Conservation (phyloP, 2,329 filamentous ascomycete species). For the Ramularia endophylla region DNA sequence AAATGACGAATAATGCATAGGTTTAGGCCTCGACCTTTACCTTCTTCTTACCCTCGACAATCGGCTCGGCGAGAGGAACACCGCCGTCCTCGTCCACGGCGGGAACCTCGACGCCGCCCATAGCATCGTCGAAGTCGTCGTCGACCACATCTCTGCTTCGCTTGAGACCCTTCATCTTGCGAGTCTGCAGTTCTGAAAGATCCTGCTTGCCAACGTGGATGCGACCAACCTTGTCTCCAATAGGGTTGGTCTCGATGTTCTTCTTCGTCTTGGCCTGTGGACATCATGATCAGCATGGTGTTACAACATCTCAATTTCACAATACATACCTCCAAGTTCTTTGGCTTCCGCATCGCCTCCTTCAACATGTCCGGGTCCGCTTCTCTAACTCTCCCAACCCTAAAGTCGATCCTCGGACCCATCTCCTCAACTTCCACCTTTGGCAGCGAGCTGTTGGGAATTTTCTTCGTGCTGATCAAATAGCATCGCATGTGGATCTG, state of each 20-base stretch:
- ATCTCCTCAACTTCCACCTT: conserved; percentile 93
- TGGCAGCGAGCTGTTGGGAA: conserved; percentile 71
- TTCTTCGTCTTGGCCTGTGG: conserved; percentile 68
- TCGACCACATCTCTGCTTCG: conserved; percentile 60
- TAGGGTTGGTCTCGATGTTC: conserved; percentile 84
- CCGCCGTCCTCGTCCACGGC: conserved; percentile 14
- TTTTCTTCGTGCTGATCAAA: conserved; percentile 77
- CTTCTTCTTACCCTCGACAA: conserved; percentile 18
- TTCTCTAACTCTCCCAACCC: conserved; percentile 72
- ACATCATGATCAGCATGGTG: conserved; percentile 20
- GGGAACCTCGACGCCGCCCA: conserved; percentile 6
- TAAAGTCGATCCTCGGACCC: conserved; percentile 88
- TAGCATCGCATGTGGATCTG: conserved; percentile 68
- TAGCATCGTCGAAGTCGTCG: conserved; percentile 48
- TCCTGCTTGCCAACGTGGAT: conserved; percentile 91
- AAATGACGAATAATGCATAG: neutral
- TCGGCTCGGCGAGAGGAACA: conserved; percentile 6
- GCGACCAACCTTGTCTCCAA: conserved; percentile 94
- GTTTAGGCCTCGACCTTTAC: conserved; percentile 19
- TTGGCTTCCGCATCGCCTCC: conserved; percentile 83
- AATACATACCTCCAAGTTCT: conserved; percentile 59
- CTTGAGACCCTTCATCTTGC: conserved; percentile 99
- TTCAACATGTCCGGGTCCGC: conserved; percentile 76
- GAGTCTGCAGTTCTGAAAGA: conserved; percentile 77
- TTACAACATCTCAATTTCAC: neutral